A percentile compares a stretch with the other conserved stretches of the same genome.
Conservation (phyloP, 2,329 filamentous ascomycete species). For the Furcasterigmium furcatum region DNA sequence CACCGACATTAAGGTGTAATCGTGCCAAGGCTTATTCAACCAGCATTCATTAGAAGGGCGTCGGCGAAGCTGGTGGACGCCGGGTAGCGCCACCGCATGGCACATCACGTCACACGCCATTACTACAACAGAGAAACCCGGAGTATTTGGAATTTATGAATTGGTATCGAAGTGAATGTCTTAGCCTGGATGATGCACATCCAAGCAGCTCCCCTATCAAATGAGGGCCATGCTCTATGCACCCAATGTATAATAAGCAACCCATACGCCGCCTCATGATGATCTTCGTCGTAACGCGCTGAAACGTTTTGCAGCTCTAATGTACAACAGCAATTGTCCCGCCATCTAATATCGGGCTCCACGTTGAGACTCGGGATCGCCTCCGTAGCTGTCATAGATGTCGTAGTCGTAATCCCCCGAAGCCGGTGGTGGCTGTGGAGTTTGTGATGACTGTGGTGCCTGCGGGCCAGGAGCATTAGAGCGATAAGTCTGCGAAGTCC, state of each 20-base stretch:
- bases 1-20: too few relatives aligned
- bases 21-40: too few relatives aligned
- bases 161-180: neutral
- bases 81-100: too few relatives aligned
- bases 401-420: neutral
- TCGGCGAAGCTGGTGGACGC: too few relatives aligned
- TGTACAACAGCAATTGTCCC: neutral
- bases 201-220: neutral
- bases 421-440: neutral
- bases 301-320: too few relatives aligned
- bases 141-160: neutral
- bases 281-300: neutral
- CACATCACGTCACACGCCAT: too few relatives aligned
- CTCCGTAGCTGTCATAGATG: conserved; percentile 24
- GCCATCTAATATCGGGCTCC: conserved; percentile 21
- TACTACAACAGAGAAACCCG: too few relatives aligned
- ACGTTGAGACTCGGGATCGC: conserved; percentile 27
- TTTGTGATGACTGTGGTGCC: conserved; percentile 5
- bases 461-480: conserved; percentile 17
- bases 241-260: neutral
- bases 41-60: too few relatives aligned
- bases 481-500: conserved; percentile 17
- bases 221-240: neutral
- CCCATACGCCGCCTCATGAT: neutral
- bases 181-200: too few relatives aligned